A percentile compares a stretch with the other conserved stretches of the same genome.
phyloP scores from a whole-genome alignment of 2,329 filamentous ascomycete species.

The Drechslera avenae region DNA sequence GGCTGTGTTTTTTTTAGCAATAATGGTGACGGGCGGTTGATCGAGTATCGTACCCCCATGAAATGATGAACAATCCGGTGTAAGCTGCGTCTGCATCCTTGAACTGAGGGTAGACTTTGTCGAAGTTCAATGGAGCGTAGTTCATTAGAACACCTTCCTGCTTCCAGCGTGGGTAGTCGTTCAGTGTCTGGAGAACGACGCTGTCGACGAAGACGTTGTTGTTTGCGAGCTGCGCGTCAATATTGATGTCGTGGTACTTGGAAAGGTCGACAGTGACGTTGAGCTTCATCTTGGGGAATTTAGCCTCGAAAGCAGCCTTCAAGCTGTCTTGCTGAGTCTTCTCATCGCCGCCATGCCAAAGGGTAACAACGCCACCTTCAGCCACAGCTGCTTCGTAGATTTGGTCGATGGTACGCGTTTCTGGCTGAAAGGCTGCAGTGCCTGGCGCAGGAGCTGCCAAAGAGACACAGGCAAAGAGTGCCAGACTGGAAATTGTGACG shows the following conservation, averaged over 20 bases:
- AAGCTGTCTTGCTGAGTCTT: slow-evolving; percentile 47
- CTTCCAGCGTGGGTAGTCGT: slow-evolving; percentile 61
- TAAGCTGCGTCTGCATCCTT: slow-evolving; percentile 54
- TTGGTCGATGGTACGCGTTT: slow-evolving; percentile 57
- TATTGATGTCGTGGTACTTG: slow-evolving; percentile 58
- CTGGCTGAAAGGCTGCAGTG: slow-evolving; percentile 19
- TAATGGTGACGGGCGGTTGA: not conserved
- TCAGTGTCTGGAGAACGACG: slow-evolving; percentile 57
- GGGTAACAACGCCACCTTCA: slow-evolving; percentile 54
- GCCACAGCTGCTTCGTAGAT: slow-evolving; percentile 57
- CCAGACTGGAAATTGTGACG: slow-evolving; percentile 1
- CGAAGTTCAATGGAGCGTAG: slow-evolving; percentile 57
- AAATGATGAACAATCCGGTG: slow-evolving; percentile 49
- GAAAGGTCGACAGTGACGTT: slow-evolving; percentile 62
- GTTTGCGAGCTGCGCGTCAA: slow-evolving; percentile 55
- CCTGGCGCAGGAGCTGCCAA: not conserved
- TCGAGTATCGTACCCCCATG: slow-evolving; percentile 23
- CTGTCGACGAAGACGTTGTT: slow-evolving; percentile 50
- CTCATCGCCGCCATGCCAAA: slow-evolving; percentile 59
- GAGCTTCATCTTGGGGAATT: slow-evolving; percentile 58
- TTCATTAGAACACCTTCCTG: slow-evolving; percentile 54
- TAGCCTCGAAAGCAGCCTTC: slow-evolving; percentile 53
- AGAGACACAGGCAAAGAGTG: slow-evolving; percentile 2
- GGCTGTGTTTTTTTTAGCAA: slow-evolving; percentile 21
- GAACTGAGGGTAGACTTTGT: slow-evolving; percentile 51